These are phyloP conservation scores for Pichia exigua DNA, from an alignment of 805 yeast genomes.

Conservation along the genomic window DNA sequence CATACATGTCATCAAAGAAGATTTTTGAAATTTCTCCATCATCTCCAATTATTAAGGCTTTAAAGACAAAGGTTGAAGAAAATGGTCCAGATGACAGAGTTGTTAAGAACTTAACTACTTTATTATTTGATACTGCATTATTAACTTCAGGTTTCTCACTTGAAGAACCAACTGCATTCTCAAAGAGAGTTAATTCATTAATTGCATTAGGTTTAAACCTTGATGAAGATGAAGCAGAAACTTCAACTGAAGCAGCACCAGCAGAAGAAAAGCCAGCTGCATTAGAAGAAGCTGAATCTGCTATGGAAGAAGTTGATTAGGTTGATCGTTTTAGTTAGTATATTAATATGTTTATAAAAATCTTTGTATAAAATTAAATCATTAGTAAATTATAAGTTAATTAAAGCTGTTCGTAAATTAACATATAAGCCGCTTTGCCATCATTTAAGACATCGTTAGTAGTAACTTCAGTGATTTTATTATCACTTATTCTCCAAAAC, in stretches of 20 bases:
- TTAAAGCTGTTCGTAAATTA: conserved; percentile 53
- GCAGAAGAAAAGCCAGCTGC: conserved; percentile 23
- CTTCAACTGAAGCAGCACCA: conserved; percentile 32
- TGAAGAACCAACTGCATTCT: conserved; percentile 97
- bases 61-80: conserved; percentile 91
- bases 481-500: conserved; percentile 83
- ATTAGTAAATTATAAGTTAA: neutral
- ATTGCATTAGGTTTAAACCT: conserved; percentile 97
- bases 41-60: conserved; percentile 90
- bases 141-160: conserved; percentile 98
- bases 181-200: conserved; percentile 96
- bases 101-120: conserved; percentile 93
- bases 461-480: conserved; percentile 55
- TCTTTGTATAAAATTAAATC: neutral
- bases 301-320: conserved; percentile 99
- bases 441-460: conserved; percentile 55
- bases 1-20: conserved; percentile 99
- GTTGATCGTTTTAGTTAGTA: neutral
- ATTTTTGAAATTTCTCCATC: conserved; percentile 97
- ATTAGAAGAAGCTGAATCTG: conserved; percentile 67
- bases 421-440: conserved; percentile 72
- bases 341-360: neutral
- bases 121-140: conserved; percentile 95
- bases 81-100: conserved; percentile 98
- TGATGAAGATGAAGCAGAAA: conserved; percentile 60